phyloP scores from a whole-genome alignment of 306 rosid genomes.

The Bauhinia variegata region DNA sequence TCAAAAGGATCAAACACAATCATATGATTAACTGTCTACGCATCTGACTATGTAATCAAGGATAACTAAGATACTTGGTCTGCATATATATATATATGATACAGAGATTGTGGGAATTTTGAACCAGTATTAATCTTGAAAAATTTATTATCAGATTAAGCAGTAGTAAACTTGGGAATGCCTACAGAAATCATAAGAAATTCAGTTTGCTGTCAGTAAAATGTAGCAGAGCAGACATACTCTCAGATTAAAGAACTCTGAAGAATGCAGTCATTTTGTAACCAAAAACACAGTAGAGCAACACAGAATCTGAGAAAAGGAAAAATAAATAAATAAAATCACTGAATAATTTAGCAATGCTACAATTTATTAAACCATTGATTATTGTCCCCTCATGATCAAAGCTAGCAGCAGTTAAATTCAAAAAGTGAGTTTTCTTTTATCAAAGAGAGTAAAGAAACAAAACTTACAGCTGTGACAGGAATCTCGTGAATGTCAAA shows the following conservation, averaged over 20 bases:
- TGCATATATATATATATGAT: slow-evolving; percentile 1
- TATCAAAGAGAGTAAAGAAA: slow-evolving; percentile 13
- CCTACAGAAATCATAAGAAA: slow-evolving; percentile 1
- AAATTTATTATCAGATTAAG: background rate
- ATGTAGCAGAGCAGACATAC: slow-evolving; percentile 3
- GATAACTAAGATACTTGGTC: background rate
- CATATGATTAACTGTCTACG: slow-evolving; percentile 5
- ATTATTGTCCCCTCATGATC: slow-evolving; percentile 12
- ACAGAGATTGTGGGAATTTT: slow-evolving; percentile 6
- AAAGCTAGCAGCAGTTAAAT: background rate
- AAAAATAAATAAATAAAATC: background rate
- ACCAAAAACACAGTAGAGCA: background rate
- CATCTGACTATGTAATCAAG: background rate
- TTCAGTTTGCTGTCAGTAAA: background rate
- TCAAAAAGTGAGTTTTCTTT: background rate
- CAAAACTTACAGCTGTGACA: slow-evolving; percentile 63
- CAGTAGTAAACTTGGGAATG: slow-evolving; percentile 24
- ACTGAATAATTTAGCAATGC: background rate
- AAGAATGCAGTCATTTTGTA: background rate
- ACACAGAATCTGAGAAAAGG: background rate
- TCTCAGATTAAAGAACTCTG: background rate
- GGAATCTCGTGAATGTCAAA: slow-evolving; percentile 86
- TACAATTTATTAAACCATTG: background rate
- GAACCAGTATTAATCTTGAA: background rate
- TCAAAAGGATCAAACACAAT: slow-evolving; percentile 6